Percentiles rank a stretch among this genome's conserved stretches.
Evolutionary conservation across 148 eudicot genomes (phyloP).

Genomic region (Amaranthus cruentus): DNA sequence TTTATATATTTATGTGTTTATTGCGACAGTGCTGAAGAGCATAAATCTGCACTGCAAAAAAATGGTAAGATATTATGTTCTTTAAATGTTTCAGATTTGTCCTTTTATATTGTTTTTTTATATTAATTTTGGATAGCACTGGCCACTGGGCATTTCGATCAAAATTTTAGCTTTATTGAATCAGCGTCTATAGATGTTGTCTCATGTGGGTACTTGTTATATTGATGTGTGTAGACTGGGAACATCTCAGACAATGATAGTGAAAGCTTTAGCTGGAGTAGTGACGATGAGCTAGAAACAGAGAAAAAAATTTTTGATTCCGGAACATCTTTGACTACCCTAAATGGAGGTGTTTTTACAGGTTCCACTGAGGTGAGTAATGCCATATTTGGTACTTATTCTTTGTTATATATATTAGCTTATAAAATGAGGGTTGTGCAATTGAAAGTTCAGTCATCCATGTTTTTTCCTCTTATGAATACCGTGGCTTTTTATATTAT

Average conservation of each 20-base stretch:
- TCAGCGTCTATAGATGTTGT: too few species aligned
- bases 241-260: constrained; percentile 40
- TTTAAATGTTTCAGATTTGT: not conserved
- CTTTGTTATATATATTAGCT: not conserved
- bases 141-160: too few species aligned
- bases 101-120: not conserved
- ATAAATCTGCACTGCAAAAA: not conserved
- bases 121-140: not conserved
- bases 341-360: constrained; percentile 22
- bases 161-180: too few species aligned
- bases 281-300: constrained; percentile 71
- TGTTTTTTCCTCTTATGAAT: not conserved
- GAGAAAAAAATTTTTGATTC: constrained; percentile 28
- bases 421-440: not conserved
- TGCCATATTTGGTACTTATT: not conserved
- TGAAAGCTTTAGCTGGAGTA: constrained; percentile 54
- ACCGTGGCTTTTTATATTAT: not conserved
- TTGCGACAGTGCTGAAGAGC: not conserved
- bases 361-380: constrained; percentile 43
- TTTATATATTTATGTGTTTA: not conserved
- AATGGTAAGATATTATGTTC: constrained; percentile 3
- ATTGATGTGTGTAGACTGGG: constrained; percentile 32
- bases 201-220: not conserved
- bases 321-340: constrained; percentile 26
- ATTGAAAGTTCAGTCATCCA: not conserved